Conservation (phyloP, 306 rosid genomes). For the Cyclanthera cordifolia region DNA sequence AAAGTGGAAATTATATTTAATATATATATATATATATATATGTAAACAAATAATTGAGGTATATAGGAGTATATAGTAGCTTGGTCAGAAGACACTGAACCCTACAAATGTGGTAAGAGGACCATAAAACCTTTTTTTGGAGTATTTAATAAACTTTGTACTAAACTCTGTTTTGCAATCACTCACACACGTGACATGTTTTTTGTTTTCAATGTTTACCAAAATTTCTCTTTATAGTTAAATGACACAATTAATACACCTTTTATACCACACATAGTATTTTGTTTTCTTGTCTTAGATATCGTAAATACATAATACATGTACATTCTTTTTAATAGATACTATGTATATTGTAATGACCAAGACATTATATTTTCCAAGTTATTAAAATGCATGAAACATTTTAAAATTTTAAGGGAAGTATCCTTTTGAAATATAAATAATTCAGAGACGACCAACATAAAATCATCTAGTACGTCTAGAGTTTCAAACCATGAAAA, state of each 20-base stretch:
- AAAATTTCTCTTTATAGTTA: background rate
- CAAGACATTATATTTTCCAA: too few relatives aligned
- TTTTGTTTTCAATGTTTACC: background rate
- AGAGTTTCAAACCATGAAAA: too few relatives aligned
- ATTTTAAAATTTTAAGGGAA: too few relatives aligned
- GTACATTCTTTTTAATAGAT: too few relatives aligned
- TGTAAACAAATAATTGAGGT: too few relatives aligned
- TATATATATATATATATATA: too few relatives aligned
- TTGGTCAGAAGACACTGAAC: slow-evolving; percentile 1
- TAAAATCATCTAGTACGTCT: too few relatives aligned
- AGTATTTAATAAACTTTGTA: background rate
- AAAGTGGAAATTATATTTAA: too few relatives aligned
- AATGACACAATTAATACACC: background rate
- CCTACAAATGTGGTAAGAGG: slow-evolving; percentile 8
- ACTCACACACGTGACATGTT: slow-evolving; percentile 8
- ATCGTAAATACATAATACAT: background rate
- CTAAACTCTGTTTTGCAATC: background rate
- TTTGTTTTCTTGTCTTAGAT: background rate
- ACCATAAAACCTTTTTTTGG: background rate
- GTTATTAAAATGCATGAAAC: too few relatives aligned
- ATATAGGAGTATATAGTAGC: background rate
- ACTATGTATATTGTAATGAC: too few relatives aligned
- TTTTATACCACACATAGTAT: background rate
- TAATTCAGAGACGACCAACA: too few relatives aligned
- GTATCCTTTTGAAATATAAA: too few relatives aligned